phyloP scores from a whole-genome alignment of 139 green algal genomes.

The Picochlorum costavermella region DNA sequence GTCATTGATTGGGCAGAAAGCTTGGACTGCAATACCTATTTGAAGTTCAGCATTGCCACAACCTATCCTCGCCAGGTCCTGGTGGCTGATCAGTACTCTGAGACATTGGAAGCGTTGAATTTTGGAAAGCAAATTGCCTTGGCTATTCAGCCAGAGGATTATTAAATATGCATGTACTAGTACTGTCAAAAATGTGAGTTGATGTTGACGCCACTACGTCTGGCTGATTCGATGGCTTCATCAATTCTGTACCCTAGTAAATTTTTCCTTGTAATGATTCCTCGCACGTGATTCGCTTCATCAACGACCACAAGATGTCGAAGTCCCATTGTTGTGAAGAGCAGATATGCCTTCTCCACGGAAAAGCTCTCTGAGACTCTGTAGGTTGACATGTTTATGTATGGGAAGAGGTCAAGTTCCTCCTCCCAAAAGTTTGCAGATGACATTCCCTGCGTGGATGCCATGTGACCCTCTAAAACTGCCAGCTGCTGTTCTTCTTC shows the following conservation, averaged over 20 bases:
- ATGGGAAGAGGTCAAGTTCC: constrained; percentile 65
- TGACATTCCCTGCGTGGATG: constrained; percentile 12
- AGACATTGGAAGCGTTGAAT: constrained; percentile 37
- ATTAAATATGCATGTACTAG: not conserved
- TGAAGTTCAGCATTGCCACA: constrained; percentile 55
- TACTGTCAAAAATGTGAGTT: not conserved
- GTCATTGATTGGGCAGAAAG: constrained; percentile 68
- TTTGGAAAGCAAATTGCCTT: constrained; percentile 54
- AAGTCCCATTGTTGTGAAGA: constrained; percentile 76
- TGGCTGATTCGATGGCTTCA: constrained; percentile 31
- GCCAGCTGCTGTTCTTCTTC: constrained; percentile 50
- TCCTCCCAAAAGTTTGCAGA: constrained; percentile 26
- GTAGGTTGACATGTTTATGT: constrained; percentile 66
- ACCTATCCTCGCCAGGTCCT: constrained; percentile 52
- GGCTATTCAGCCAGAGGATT: constrained; percentile 62
- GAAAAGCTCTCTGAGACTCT: constrained; percentile 62
- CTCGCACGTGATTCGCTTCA: constrained; percentile 56
- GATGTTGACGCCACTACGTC: not conserved
- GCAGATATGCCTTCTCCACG: constrained; percentile 69
- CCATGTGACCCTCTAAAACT: constrained; percentile 35
- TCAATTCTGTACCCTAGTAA: constrained; percentile 67
- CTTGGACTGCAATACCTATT: constrained; percentile 33
- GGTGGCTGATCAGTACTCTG: not conserved
- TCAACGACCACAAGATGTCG: constrained; percentile 72
- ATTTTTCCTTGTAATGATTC: constrained; percentile 77